Evolutionary conservation across 2,329 filamentous ascomycete species (phyloP), one percentile per base, ranked within the genome.

Genomic region (Colletotrichum incanum): DNA sequence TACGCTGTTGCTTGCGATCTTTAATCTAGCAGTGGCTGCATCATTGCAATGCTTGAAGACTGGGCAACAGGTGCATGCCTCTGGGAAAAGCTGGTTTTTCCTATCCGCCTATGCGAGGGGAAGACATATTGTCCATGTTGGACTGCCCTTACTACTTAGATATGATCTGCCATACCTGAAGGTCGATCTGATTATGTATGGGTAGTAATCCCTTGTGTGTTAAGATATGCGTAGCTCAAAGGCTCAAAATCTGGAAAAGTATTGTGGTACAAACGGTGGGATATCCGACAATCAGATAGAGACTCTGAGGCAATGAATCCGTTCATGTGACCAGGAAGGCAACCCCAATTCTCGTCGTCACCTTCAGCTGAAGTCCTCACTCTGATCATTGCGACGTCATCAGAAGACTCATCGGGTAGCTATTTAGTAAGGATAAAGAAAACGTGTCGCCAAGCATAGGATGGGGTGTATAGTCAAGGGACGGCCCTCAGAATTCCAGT

Each of bases 401-500:
- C 0, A 16, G n/a, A 5, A 16, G 26, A 18, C 18, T 31, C 16
- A 12, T 59, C 12, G 26, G 26, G 12, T 20, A 5, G 20, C 12
- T 16, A 16, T n/a, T 6, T 23, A 56, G 39, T 8, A 63, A 63
- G 45, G 59, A 26, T 18, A 64, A 20, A 39, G 50, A 56, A 39
- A 49, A 55, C 52, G 54, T 64, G 59, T 43, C 52, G 43, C 23
- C 65, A 55, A 56, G 47, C 16, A 47, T 18, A 16, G 31, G 45
- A 55, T 45, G 60, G 45, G 39, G 45, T 61, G 50, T 43, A 23
- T 31, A n/a, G 47, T 16, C 54, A 23, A 65, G 55, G 59, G 52
- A 54, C 43, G n/a, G 20, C 23, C 20, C 52, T 58, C 28, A 37
- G 31, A 20, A 71, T 71, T 71, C 68, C 45, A 55, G 37, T 28